Evolutionary conservation across 2,329 filamentous ascomycete genomes (phyloP), one percentile per base, ranked within the genome.

Genomic region (Alternaria novae-zelandiae): DNA sequence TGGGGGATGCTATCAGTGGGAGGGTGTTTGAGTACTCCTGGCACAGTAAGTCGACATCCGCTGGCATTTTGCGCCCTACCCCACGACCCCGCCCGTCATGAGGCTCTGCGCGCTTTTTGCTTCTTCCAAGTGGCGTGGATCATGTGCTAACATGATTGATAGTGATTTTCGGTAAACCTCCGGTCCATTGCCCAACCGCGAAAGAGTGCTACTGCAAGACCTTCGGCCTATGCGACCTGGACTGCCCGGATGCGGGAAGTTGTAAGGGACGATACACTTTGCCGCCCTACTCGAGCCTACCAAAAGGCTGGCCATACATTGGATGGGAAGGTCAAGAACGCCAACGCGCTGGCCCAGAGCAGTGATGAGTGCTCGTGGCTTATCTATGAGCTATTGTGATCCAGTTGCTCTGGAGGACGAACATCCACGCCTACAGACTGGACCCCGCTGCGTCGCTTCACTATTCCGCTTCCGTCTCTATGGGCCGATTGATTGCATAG

Each of bases 151-250:
- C 59, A 21, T 9, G 6, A 21, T 13, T 11, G 28, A 54, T 51
- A 80, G 79, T 80, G 58, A 73, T 80, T 2, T 80, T 80, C 61
- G 78, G 78, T 3, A 80, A 80, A 26, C 69, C 72, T 6, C 65
- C 78, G 0, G 83, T 90, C 1, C 84, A 89, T 68, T 92, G 89
- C 67, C 90, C 90, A 0, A 80, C 82, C 17, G 87, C 87, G 1
- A 78, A 82, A 49, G 85, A 87, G 9, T 91, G 89, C 74, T 91
- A 91, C 75, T 91, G 90, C 78, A 86, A 89, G 44, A 83, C 88
- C 15, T 92, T 89, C 70, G 89, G 89, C 0, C 70, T 89, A 25
- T 92, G 90, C 75, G 68, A 83, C 58, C 67, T 87, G 15, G 69
- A 79, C 0, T 83, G 81, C 50, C 68, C 70, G 12, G 75, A 80